These are phyloP conservation scores for Rhodocollybia butyracea DNA, from an alignment of 768 basidiomycete species.

Conservation along the genomic window DNA sequence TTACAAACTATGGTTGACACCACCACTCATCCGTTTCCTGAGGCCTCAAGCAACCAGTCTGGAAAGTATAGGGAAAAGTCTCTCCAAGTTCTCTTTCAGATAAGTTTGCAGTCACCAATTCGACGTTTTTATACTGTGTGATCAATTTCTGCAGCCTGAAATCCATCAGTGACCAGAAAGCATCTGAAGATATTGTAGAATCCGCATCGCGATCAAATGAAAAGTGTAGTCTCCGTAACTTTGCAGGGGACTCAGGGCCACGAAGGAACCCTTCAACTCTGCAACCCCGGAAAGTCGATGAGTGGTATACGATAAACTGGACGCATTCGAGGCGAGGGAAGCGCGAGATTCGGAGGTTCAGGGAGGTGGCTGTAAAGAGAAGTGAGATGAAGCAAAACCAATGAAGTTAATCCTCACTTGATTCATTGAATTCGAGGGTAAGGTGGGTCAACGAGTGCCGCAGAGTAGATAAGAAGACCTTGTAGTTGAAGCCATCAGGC, in stretches of 20 bases:
- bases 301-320: background rate
- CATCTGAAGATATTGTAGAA: background rate
- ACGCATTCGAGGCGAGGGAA: background rate
- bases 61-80: background rate
- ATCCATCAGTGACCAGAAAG: background rate
- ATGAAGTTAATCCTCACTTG: background rate
- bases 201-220: too few species aligned
- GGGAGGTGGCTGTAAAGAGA: background rate
- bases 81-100: background rate
- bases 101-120: background rate
- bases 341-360: background rate
- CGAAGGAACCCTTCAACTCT: background rate
- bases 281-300: background rate
- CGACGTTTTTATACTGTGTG: too few species aligned
- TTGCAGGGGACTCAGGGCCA: background rate
- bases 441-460: background rate
- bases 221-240: background rate
- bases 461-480: background rate
- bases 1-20: too few species aligned
- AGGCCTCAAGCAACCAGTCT: background rate
- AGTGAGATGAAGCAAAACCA: background rate
- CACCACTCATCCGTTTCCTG: conserved; percentile 1
- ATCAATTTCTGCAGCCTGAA: background rate
- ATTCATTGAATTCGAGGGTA: background rate
- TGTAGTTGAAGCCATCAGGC: background rate